Evolutionary conservation across 2,329 filamentous ascomycete genomes (phyloP).

Genomic region (Juglanconis oblonga): DNA sequence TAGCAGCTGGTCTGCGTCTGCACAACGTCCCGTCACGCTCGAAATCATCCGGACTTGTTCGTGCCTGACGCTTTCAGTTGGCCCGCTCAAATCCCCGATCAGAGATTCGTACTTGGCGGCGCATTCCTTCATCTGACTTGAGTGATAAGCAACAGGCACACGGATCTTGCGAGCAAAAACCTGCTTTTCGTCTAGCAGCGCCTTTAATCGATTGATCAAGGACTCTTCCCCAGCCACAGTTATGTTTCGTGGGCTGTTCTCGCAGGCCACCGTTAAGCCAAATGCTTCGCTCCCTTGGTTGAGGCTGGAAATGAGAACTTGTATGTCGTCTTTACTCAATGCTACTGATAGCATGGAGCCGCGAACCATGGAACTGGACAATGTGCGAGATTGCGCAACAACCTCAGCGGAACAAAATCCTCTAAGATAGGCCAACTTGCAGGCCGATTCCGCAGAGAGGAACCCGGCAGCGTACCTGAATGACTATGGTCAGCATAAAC

Average conservation of each 20-base stretch:
- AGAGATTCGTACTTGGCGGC: background rate
- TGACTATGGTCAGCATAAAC: too few relatives aligned
- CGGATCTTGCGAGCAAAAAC: background rate
- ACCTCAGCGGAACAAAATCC: too few relatives aligned
- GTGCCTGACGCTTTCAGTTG: background rate
- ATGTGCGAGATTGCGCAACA: too few relatives aligned
- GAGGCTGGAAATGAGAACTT: background rate
- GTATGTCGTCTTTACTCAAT: too few relatives aligned
- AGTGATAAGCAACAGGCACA: background rate
- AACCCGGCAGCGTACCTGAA: too few relatives aligned
- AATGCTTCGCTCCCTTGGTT: background rate
- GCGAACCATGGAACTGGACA: too few relatives aligned
- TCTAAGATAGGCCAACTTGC: too few relatives aligned
- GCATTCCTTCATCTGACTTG: background rate
- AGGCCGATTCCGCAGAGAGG: too few relatives aligned
- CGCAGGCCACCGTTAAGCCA: background rate
- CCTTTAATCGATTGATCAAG: background rate
- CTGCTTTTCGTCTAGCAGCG: background rate
- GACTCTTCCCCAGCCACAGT: background rate
- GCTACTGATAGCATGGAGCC: too few relatives aligned
- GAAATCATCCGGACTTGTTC: background rate
- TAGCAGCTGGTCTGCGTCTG: background rate
- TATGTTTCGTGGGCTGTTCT: background rate
- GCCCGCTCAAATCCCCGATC: background rate
- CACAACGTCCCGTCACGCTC: background rate